These are phyloP conservation scores for Ceratocystis diversiconidia DNA, from an alignment of 2,329 filamentous ascomycete species.

Conservation along the genomic window DNA sequence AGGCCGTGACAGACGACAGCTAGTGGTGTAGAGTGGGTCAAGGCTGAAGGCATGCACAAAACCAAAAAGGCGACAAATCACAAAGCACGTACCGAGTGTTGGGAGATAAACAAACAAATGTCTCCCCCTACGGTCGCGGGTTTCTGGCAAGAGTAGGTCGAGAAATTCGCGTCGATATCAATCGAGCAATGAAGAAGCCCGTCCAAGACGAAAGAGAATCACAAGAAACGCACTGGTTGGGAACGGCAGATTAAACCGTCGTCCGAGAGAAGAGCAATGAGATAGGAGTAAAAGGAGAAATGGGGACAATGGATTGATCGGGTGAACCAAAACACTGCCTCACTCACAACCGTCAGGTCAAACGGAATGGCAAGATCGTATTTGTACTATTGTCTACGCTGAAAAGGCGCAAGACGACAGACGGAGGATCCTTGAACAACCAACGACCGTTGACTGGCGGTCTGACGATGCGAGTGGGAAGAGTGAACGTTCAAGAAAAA, in stretches of 20 bases:
- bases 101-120: conserved; percentile 98
- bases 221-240: neutral
- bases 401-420: conserved; percentile 17
- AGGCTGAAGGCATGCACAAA: neutral
- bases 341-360: conserved; percentile 18
- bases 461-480: conserved; percentile 19
- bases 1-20: too few relatives aligned
- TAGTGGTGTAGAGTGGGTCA: neutral
- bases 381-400: conserved; percentile 18
- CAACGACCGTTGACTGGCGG: conserved; percentile 18
- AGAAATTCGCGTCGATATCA: neutral
- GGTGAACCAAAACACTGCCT: conserved; percentile 8
- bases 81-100: conserved; percentile 42
- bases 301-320: neutral
- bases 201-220: conserved; percentile 20
- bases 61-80: conserved; percentile 17
- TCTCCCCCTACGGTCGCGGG: conserved; percentile 53
- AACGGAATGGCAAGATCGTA: conserved; percentile 18
- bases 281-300: neutral
- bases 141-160: neutral
- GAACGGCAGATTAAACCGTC: neutral
- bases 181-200: conserved; percentile 21
- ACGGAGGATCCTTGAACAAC: conserved; percentile 17
- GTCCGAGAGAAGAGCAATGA: neutral
- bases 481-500: conserved; percentile 18